A percentile compares a stretch with the other conserved stretches of the same genome.
These are phyloP conservation scores for Stereocaulon alpinum DNA, from an alignment of 495 filamentous ascomycete genomes.

Conservation along the genomic window DNA sequence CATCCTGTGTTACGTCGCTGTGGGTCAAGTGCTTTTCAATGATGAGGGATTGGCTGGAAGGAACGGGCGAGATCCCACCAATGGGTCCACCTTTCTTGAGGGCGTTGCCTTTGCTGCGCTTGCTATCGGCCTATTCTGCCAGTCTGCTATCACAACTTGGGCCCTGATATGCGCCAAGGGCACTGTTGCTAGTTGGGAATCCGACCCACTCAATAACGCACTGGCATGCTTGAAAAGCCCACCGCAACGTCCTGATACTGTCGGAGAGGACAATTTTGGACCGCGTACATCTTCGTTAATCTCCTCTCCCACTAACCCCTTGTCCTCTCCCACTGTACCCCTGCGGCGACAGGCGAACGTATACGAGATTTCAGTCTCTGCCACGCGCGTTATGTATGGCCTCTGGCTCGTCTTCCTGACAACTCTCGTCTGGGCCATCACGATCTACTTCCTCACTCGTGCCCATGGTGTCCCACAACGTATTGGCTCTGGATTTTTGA, in stretches of 20 bases:
- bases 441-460: slow-evolving; percentile 21
- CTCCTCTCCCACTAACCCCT: background rate
- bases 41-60: background rate
- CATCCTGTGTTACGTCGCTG: background rate
- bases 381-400: background rate
- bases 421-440: slow-evolving; percentile 26
- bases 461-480: background rate
- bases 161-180: slow-evolving; percentile 16
- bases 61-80: background rate
- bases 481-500: background rate
- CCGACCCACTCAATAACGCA: slow-evolving; percentile 24
- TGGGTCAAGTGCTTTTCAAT: slow-evolving; percentile 8
- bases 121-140: slow-evolving; percentile 27
- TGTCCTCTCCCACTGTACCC: no score
- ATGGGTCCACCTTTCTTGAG: no score
- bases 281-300: background rate
- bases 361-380: no score
- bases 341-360: no score
- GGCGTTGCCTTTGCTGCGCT: slow-evolving; percentile 26
- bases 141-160: slow-evolving; percentile 31
- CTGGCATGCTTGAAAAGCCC: slow-evolving; percentile 19
- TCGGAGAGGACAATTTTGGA: background rate
- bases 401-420: slow-evolving; percentile 16
- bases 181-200: slow-evolving; percentile 25
- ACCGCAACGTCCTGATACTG: background rate